Conservation (phyloP, 2,329 filamentous ascomycete species). For the Pestalotiopsis sp. region DNA sequence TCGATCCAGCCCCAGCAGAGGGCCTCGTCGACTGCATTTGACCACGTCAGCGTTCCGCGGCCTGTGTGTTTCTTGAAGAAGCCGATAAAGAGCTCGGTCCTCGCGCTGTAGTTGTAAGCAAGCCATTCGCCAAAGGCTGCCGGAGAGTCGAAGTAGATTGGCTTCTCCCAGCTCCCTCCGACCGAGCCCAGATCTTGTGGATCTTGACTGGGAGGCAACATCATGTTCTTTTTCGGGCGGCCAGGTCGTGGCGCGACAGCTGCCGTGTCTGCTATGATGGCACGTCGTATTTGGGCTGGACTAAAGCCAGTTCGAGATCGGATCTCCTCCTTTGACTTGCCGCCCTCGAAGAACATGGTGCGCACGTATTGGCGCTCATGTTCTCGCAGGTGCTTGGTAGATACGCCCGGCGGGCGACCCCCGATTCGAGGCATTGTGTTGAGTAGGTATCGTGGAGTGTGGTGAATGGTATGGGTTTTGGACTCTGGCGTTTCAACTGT, state of each 20-base stretch:
- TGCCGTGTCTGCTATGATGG: neutral
- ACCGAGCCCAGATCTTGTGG: neutral
- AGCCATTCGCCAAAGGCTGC: conserved; percentile 15
- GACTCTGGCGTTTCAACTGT: too few species aligned
- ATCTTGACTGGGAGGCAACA: neutral
- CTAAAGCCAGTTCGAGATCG: neutral
- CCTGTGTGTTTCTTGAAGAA: conserved; percentile 16
- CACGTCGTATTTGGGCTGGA: neutral
- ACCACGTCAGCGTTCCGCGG: conserved; percentile 14
- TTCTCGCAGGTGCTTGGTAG: neutral
- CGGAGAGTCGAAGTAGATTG: conserved; percentile 16
- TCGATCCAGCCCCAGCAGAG: conserved; percentile 67
- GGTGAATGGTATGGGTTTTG: neutral
- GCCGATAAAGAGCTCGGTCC: conserved; percentile 15
- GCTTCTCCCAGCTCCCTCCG: conserved; percentile 4
- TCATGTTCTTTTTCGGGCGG: neutral
- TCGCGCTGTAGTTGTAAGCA: conserved; percentile 9
- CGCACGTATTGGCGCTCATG: neutral
- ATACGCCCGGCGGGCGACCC: neutral
- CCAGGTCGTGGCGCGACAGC: neutral
- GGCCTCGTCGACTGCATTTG: conserved; percentile 54
- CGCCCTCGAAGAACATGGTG: neutral
- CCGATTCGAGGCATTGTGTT: neutral
- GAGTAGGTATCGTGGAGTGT: neutral
- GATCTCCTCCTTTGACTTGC: neutral